Evolutionary conservation across 2,329 filamentous ascomycete species (phyloP), one percentile per base, ranked within the genome.

Genomic region (Ophioceras dolichostomum): DNA sequence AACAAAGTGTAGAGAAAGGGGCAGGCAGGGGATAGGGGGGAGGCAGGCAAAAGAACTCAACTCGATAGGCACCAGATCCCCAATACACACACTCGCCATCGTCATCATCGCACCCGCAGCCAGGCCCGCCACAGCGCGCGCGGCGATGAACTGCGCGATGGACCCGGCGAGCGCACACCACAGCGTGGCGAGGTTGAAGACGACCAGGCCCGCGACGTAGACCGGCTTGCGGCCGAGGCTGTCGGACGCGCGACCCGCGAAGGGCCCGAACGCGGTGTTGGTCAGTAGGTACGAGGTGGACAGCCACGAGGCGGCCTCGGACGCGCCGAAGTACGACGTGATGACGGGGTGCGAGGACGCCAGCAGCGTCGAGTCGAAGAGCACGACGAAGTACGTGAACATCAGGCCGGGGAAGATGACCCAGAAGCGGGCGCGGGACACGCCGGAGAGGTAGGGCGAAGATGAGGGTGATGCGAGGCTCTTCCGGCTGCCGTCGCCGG

Each of bases 361-460:
- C 82, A 89, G 87, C 45, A 89, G 71, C 4, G 83, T 89, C 10
- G 73, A 70, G 60, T 89, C 84, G 50, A 89, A 88, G 52, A 67
- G 76, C 24, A 63, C 60, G 13, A 77, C 62, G 43, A 79, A 71
- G 48, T 73, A 72, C 4, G 65, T 64, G n/a, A 68, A 51, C 42
- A 80, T 57, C 33, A 81, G 63, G 36, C 70, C 69, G 5, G 58
- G 46, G 50, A 81, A 83, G 39, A 81, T 71, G 42, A 74, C 51
- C 68, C 73, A 76, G 58, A 83, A 83, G 21, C 67, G 62, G 7
- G 59, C 52, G 22, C 53, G 55, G 8, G 68, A 61, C 28, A 65
- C 62, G 43, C 61, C 61, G 43, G 65, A 60, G n/a, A 70, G 57
- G 47, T 55, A 70, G 6, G 43, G 49, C 28, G 28, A 26, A 1